Base-by-base conservation (phyloP, 208 protist genomes). In the Histomonas meleagridis region DNA sequence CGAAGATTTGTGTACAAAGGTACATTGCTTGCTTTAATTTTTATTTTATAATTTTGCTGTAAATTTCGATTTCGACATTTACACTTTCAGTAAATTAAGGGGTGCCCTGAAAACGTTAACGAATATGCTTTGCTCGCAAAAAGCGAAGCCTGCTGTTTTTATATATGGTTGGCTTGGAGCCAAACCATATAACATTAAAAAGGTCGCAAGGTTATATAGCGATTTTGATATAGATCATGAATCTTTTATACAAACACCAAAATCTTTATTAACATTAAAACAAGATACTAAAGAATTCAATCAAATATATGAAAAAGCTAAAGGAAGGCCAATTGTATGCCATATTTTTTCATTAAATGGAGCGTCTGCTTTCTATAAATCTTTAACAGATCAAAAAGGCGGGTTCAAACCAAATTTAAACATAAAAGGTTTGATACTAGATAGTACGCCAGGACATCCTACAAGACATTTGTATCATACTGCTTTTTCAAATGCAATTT, bases 291-390 rank as follows among this genome's bases (percentile, higher is more conserved):
- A 86, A 55, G 23, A 1, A 55, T 43, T 57, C 46, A 28, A 86
- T 16, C 26, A 86, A 38, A 55, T 86, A 18, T 86, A 86, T 28
- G 46, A 86, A 55, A 32, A n/a, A 32, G 76, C 76, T 12, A 32
- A 26, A 0, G 16, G 55, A 18, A 51, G 76, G 38, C 40, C 43
- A 26, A 9, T 57, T 21, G 4, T 86, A 10, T 55, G 40, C 26
- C 76, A 86, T 55, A 55, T 86, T 57, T 86, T 86, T 28, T 86
- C 76, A 38, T 55, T 86, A 38, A 86, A 86, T 86, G 76, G 76
- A 2, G 76, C 76, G 0, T 86, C 28, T 38, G 0, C 46, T 12
- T 86, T 86, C 35, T n/a, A 51, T 38, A 55, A 86, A 32, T 55
- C 46, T 26, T 7, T 86, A 26, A 55, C 12, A 38, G 7, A 26